These are phyloP conservation scores for Ceratocystis destructans DNA, from an alignment of 2,329 filamentous ascomycete species.

Conservation along the genomic window DNA sequence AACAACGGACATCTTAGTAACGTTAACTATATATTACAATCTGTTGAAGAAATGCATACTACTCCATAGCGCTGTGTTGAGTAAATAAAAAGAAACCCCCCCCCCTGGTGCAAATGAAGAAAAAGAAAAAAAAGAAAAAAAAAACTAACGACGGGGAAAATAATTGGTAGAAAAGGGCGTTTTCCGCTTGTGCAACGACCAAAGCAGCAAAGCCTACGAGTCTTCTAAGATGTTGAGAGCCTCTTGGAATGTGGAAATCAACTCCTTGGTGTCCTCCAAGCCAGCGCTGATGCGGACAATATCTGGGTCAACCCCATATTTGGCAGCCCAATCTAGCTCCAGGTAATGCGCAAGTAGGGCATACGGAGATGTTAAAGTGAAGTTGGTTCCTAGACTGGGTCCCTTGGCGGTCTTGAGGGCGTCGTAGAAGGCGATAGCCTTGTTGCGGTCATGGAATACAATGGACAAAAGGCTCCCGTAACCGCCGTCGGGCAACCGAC, in stretches of 20 bases:
- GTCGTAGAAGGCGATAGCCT: slow-evolving; percentile 76
- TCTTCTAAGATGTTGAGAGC: slow-evolving; percentile 47
- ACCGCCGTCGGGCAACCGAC: slow-evolving; percentile 57
- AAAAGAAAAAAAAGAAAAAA: not conserved
- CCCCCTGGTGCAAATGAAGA: no score
- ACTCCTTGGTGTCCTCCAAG: slow-evolving; percentile 58
- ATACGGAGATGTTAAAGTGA: slow-evolving; percentile 84
- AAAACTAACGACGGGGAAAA: not conserved
- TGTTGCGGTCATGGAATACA: slow-evolving; percentile 55
- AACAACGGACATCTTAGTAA: not conserved
- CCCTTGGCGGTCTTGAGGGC: slow-evolving; percentile 78
- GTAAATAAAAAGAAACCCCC: not conserved
- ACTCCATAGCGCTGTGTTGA: slow-evolving; percentile 2
- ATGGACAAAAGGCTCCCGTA: slow-evolving; percentile 85
- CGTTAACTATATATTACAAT: slow-evolving; percentile 1
- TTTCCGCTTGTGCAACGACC: no score
- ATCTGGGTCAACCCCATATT: slow-evolving; percentile 67
- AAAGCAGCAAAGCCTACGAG: no score
- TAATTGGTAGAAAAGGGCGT: not conserved
- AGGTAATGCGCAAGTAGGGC: slow-evolving; percentile 81
- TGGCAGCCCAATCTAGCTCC: slow-evolving; percentile 79
- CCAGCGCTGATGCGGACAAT: slow-evolving; percentile 81
- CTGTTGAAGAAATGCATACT: slow-evolving; percentile 5
- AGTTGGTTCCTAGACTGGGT: slow-evolving; percentile 90
- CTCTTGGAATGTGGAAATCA: slow-evolving; percentile 48